Conservation (phyloP, 2,329 filamentous ascomycete genomes). For the Penicillium sp. region DNA sequence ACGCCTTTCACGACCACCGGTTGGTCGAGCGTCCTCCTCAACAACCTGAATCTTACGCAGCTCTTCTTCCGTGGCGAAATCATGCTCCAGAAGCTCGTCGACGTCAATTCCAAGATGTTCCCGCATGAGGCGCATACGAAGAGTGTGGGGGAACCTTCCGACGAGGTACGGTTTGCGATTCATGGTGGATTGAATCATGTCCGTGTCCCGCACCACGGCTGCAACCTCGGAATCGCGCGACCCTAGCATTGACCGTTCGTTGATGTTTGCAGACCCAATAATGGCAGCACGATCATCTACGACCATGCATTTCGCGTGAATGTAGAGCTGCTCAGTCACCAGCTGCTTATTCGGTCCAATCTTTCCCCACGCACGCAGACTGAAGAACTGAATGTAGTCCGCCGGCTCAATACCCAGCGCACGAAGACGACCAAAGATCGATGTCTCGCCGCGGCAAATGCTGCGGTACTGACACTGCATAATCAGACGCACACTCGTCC, state of each 20-base stretch:
- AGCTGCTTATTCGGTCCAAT: constrained; percentile 79
- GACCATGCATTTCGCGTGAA: constrained; percentile 95
- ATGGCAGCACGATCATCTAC: constrained; percentile 91
- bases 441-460: constrained; percentile 87
- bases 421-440: constrained; percentile 83
- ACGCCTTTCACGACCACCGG: constrained; percentile 20
- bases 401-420: constrained; percentile 83
- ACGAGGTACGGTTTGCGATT: constrained; percentile 84
- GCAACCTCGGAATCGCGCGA: constrained; percentile 89
- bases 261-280: constrained; percentile 98
- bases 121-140: constrained; percentile 90
- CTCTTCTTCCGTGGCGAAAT: constrained; percentile 66
- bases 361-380: constrained; percentile 85
- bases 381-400: constrained; percentile 94
- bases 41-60: constrained; percentile 58
- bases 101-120: constrained; percentile 96
- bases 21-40: constrained; percentile 40
- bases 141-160: constrained; percentile 85
- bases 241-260: constrained; percentile 93
- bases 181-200: constrained; percentile 92
- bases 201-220: constrained; percentile 84
- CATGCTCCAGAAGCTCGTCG: constrained; percentile 81
- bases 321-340: constrained; percentile 95
- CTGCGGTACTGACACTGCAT: constrained; percentile 97
- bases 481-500: constrained; percentile 89